phyloP scores from a whole-genome alignment of 2,329 filamentous ascomycete species.

The Alternaria postmessia region DNA sequence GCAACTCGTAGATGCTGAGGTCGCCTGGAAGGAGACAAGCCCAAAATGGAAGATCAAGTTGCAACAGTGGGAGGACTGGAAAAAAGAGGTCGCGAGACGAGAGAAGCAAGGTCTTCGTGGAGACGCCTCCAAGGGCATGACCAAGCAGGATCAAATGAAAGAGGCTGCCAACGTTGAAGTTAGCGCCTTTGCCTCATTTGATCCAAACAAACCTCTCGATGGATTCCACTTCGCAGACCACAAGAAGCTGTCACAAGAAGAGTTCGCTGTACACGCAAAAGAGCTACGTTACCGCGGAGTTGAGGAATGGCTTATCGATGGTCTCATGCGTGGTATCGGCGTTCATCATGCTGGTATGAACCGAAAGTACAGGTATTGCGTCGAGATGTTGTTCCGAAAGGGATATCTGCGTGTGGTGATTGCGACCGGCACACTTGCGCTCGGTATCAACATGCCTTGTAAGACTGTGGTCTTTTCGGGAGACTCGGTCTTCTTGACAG shows the following conservation, averaged over 20 bases:
- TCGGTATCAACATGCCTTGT: constrained; percentile 78
- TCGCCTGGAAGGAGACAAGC: constrained; percentile 64
- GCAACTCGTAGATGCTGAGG: constrained; percentile 64
- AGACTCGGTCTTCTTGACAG: constrained; percentile 75
- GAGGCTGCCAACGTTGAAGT: constrained; percentile 65
- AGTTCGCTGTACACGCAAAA: constrained; percentile 64
- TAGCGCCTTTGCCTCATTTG: constrained; percentile 69
- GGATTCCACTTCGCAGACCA: constrained; percentile 72
- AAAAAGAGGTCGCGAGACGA: constrained; percentile 56
- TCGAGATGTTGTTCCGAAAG: constrained; percentile 77
- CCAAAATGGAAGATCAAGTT: constrained; percentile 69
- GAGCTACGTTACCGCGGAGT: constrained; percentile 63
- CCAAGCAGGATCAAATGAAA: constrained; percentile 65
- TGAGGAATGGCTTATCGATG: constrained; percentile 63
- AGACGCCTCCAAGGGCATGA: constrained; percentile 56
- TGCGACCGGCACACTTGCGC: constrained; percentile 76
- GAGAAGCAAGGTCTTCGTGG: constrained; percentile 57
- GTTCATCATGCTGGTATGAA: constrained; percentile 85
- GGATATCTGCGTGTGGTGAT: constrained; percentile 75
- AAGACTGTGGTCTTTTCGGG: constrained; percentile 81
- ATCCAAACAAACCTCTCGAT: constrained; percentile 69
- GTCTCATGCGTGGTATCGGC: constrained; percentile 73
- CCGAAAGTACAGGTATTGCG: constrained; percentile 74
- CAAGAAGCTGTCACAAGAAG: constrained; percentile 64
- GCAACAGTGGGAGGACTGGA: constrained; percentile 65